phyloP scores from a whole-genome alignment of 2,329 filamentous ascomycete genomes.

The Apiospora phragmitis region DNA sequence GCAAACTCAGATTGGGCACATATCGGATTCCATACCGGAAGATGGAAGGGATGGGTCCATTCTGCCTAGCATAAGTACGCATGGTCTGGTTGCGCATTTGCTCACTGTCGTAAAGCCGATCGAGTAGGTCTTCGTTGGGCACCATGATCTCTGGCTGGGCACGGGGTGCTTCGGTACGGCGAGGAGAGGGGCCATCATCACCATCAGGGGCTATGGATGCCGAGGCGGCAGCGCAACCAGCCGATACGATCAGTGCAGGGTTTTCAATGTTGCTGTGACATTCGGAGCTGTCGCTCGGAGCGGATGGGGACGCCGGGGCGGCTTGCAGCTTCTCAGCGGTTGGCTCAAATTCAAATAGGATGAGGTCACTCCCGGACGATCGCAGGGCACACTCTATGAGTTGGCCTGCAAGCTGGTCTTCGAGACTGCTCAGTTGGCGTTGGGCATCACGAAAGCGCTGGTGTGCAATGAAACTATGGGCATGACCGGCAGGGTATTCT shows the following conservation, averaged over 20 bases:
- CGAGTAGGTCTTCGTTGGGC: conserved; percentile 10
- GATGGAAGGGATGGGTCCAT: background rate
- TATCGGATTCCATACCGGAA: conserved; percentile 13
- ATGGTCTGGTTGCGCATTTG: background rate
- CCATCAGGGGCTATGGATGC: background rate
- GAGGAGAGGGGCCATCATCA: background rate
- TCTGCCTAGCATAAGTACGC: background rate
- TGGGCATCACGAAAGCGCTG: background rate
- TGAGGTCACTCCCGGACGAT: background rate
- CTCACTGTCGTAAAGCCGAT: background rate
- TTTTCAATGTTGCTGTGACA: background rate
- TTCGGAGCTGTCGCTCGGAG: background rate
- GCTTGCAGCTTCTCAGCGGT: background rate
- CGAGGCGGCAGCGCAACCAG: background rate
- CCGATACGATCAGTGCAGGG: background rate
- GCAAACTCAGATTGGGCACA: background rate
- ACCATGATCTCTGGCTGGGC: background rate
- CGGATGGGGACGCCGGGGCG: background rate
- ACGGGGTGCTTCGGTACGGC: background rate
- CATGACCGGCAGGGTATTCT: background rate
- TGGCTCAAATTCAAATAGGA: background rate
- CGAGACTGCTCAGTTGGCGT: background rate
- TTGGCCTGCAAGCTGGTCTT: background rate
- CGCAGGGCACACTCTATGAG: background rate
- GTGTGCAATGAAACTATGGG: background rate